Evolutionary conservation across 1,139 yeast genomes (phyloP), one percentile per base, ranked within the genome.

Genomic region (Pneumocystis oryctolagi): DNA sequence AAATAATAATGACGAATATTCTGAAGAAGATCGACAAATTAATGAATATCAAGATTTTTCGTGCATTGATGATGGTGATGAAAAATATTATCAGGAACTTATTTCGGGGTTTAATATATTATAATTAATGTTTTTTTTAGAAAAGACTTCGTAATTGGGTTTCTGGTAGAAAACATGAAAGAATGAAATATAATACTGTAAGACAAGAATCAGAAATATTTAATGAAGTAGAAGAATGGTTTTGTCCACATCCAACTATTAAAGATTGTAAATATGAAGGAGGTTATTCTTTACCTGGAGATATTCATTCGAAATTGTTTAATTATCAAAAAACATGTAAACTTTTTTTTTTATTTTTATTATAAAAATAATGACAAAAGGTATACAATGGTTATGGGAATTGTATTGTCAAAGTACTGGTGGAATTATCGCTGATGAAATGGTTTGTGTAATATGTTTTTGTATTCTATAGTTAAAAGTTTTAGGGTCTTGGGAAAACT

Each of bases 371-470:
- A 28, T 81, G 84, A 35, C 28, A 25, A 20, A 47, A 47, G 55
- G 55, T 25, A 89, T 77, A 1, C 76, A 82, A 65, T 83, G 87
- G 87, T 75, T 82, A 1, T 82, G 83, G 77, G 99, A 92, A 70
- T 77, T 92, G 25, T 85, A 88, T 70, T 79, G 83, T 25, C 97
- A 90, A 71, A 84, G 83, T 63, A 84, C 92, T 1, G 98, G 98
- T 1, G 98, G 98, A 0, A 92, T 92, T 12, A 80, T 92, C 60
- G 97, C 97, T 39, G 98, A 92, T 73, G 98, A 92, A 73, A 92
- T 92, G 98, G 55, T 47, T 25, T 47, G 2, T 47, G 25, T 25
- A 25, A 12, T 47, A 25, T 47, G 30, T 63, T 58, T 14, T 32
- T 16, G n/a, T 30, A 12, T 12, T 30, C 16, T 9, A 16, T 28